Percentiles rank a stretch among this genome's conserved stretches.
Conservation (phyloP, 495 filamentous ascomycete genomes). For the Penicillium canariense region DNA sequence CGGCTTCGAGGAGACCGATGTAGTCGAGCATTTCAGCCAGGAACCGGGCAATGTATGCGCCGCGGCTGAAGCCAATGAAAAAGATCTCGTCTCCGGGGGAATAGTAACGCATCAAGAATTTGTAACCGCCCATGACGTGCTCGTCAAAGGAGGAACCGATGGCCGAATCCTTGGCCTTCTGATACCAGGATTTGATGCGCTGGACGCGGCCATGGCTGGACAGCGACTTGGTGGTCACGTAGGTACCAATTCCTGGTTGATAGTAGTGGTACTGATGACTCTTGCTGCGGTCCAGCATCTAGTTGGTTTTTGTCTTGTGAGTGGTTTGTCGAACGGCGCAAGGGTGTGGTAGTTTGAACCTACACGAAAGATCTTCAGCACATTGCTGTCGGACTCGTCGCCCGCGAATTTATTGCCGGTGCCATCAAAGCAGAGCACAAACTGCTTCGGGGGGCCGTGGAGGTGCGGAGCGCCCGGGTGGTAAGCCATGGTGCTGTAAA, state of each 20-base stretch:
- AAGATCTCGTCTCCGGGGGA: conserved; percentile 73
- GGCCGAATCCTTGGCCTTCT: conserved; percentile 82
- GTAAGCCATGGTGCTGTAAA: conserved; percentile 13
- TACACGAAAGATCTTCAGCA: conserved; percentile 77
- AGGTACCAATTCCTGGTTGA: conserved; percentile 79
- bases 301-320: no score
- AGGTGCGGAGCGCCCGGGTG: conserved; percentile 1
- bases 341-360: conserved; percentile 20
- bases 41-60: conserved; percentile 84
- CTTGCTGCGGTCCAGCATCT: conserved; percentile 57
- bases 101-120: conserved; percentile 87
- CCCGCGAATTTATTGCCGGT: conserved; percentile 86
- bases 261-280: conserved; percentile 45
- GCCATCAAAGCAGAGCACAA: conserved; percentile 86
- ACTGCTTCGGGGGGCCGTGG: conserved; percentile 40
- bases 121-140: conserved; percentile 82
- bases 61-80: conserved; percentile 82
- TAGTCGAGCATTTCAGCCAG: conserved; percentile 85
- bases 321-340: no score
- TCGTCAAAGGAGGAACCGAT: conserved; percentile 80
- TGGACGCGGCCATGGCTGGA: conserved; percentile 63
- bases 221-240: conserved; percentile 65
- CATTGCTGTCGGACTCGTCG: conserved; percentile 80
- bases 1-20: conserved; percentile 72
- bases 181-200: conserved; percentile 69